Evolutionary conservation across 202 grass and related monocot genomes (phyloP).

Genomic region (Schoenoplectus triqueter): DNA sequence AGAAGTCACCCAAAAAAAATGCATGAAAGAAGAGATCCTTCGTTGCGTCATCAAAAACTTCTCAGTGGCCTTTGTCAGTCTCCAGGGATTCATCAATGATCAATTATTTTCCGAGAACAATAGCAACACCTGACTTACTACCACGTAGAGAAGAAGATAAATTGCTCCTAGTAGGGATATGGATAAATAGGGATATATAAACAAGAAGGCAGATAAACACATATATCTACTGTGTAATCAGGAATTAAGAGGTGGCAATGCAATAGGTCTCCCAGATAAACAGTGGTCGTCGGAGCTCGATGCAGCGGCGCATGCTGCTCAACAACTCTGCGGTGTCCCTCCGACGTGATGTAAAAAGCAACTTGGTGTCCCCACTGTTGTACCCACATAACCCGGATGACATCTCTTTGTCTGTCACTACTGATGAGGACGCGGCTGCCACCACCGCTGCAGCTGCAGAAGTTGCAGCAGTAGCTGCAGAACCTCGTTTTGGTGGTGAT

Average conservation of each 20-base stretch:
- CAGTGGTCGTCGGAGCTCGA: constrained; percentile 61
- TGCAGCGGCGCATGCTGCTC: constrained; percentile 69
- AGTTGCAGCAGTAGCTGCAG: constrained; percentile 62
- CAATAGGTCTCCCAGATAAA: constrained; percentile 86
- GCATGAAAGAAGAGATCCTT: constrained; percentile 16
- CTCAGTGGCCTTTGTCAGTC: constrained; percentile 29
- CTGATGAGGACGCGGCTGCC: constrained; percentile 13
- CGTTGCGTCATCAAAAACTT: constrained; percentile 38
- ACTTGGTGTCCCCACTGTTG: constrained; percentile 28
- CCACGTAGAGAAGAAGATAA: constrained; percentile 4
- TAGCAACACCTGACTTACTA: constrained; percentile 27
- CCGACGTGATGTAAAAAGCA: constrained; percentile 60
- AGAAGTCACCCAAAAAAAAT: constrained; percentile 24
- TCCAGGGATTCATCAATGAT: constrained; percentile 37
- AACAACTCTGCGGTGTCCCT: constrained; percentile 69
- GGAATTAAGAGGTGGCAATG: constrained; percentile 65
- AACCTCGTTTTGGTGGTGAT: constrained; percentile 55
- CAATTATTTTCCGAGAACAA: constrained; percentile 38
- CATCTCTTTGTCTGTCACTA: neutral
- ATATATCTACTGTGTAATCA: constrained; percentile 27
- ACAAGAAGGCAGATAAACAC: constrained; percentile 3
- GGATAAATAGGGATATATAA: constrained; percentile 22
- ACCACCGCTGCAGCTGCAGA: constrained; percentile 42
- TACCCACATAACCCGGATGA: constrained; percentile 13
- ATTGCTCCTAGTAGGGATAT: constrained; percentile 32